Evolutionary conservation across 2,329 filamentous ascomycete genomes (phyloP).

Genomic region (Aspergillus pseudoterreus): DNA sequence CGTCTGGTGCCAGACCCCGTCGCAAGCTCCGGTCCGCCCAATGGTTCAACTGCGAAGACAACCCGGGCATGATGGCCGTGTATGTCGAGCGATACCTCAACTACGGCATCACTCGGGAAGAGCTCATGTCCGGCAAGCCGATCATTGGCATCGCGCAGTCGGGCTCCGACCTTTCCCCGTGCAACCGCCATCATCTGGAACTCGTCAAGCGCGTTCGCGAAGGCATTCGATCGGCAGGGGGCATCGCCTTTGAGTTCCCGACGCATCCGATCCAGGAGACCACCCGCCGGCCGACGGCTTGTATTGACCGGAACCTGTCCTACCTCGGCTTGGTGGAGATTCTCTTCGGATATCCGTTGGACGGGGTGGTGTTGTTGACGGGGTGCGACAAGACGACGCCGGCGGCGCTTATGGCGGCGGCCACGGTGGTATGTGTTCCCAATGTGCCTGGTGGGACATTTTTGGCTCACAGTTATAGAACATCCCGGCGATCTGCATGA

Average conservation of each 20-base stretch:
- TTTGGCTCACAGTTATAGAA: conserved; percentile 30
- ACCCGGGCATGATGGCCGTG: conserved; percentile 44
- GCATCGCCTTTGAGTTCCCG: conserved; percentile 51
- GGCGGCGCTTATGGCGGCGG: conserved; percentile 50
- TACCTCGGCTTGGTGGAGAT: conserved; percentile 49
- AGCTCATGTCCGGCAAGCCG: conserved; percentile 48
- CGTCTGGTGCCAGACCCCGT: conserved; percentile 7
- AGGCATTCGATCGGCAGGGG: conserved; percentile 48
- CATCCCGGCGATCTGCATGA: conserved; percentile 50
- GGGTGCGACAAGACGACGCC: conserved; percentile 54
- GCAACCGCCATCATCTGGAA: conserved; percentile 50
- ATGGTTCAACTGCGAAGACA: conserved; percentile 45
- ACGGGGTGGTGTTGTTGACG: conserved; percentile 50
- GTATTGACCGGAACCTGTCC: conserved; percentile 49
- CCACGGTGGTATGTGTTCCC: conserved; percentile 40
- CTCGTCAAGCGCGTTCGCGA: conserved; percentile 50
- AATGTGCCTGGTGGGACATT: not conserved
- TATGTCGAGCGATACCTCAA: conserved; percentile 52
- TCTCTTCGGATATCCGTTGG: conserved; percentile 47
- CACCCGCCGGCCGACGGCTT: conserved; percentile 45
- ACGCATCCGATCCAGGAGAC: conserved; percentile 53
- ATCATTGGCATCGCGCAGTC: conserved; percentile 53
- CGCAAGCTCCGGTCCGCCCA: conserved; percentile 38
- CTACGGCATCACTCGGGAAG: conserved; percentile 48
- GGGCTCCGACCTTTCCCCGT: conserved; percentile 49